A percentile compares a stretch with the other conserved stretches of the same genome.
Evolutionary conservation across 768 basidiomycete species (phyloP).

Genomic region (Psilocybe subaeruginosa): DNA sequence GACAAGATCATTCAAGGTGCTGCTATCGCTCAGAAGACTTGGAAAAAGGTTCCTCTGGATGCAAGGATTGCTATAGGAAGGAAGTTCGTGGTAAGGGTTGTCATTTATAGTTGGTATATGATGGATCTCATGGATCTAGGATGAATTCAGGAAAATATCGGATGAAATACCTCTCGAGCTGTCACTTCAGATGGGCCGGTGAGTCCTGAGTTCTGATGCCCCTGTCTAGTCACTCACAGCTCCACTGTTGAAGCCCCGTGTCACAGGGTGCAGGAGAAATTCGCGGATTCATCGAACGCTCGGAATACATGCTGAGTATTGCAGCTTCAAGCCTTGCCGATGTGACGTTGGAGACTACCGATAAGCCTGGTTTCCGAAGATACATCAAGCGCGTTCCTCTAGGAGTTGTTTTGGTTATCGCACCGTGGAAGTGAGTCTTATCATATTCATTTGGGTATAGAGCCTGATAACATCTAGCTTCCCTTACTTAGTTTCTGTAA

Average conservation of each 20-base stretch:
- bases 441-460: neutral
- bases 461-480: slow-evolving; percentile 48
- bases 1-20: slow-evolving; percentile 60
- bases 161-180: slow-evolving; percentile 77
- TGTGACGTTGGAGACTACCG: slow-evolving; percentile 71
- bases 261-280: slow-evolving; percentile 81
- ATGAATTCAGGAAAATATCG: slow-evolving; percentile 49
- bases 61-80: slow-evolving; percentile 71
- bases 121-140: slow-evolving; percentile 28
- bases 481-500: slow-evolving; percentile 89
- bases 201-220: slow-evolving; percentile 23
- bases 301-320: slow-evolving; percentile 83
- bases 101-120: neutral
- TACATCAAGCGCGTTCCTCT: slow-evolving; percentile 84
- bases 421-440: slow-evolving; percentile 87
- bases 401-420: slow-evolving; percentile 86
- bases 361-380: slow-evolving; percentile 82
- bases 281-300: slow-evolving; percentile 78
- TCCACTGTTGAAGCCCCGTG: slow-evolving; percentile 61
- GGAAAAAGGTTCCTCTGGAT: slow-evolving; percentile 72
- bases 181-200: slow-evolving; percentile 93
- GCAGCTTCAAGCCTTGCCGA: slow-evolving; percentile 77
- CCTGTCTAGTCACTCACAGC: neutral
- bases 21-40: slow-evolving; percentile 70
- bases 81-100: slow-evolving; percentile 37